Evolutionary conservation across 2,329 filamentous ascomycete species (phyloP), one percentile per base, ranked within the genome.

Genomic region (Paracoccidioides brasiliensis): DNA sequence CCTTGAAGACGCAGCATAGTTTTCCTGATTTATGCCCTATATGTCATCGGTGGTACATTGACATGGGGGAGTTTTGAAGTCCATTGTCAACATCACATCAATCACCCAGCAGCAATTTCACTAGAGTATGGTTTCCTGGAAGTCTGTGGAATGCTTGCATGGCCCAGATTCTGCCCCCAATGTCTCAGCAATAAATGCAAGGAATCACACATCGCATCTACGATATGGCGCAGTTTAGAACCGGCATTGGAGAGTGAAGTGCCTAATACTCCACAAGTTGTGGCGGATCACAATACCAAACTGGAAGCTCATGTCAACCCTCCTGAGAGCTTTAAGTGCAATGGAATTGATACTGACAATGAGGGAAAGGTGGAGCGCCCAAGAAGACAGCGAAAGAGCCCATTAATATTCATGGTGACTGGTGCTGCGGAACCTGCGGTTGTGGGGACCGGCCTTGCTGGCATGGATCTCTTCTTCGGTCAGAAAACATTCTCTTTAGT

Each of bases 41-140:
- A 41, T 56, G 43, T 15, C 22, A 53, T 41, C 32, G 41, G 49
- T 53, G 43, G 49, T n/a, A 46, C 38, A 56, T n/a, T 4, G 37
- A 53, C 30, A 15, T 48, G 49, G 14, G 4, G 32, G 50, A 38
- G 41, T 53, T 56, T 56, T 32, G 33, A 53, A 42, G 15, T 14
- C 5, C 42, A 56, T 30, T 56, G 49, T 42, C 49, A 53, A 44
- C 42, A 56, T 28, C 38, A 56, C 45, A 41, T 56, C 15, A n/a
- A 56, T 42, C 37, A 49, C 50, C 49, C 55, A 28, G 35, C 43
- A 32, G 49, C 49, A 3, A 53, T 56, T 38, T 50, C 55, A 10
- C 33, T 56, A 15, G 9, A 56, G 43, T 53, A 56, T 53, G 37
- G n/a, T 32, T 56, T 38, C 22, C 46, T 56, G 9, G 40, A 56